phyloP scores from a whole-genome alignment of 2,329 filamentous ascomycete species.

The Plenodomus lindquistii region DNA sequence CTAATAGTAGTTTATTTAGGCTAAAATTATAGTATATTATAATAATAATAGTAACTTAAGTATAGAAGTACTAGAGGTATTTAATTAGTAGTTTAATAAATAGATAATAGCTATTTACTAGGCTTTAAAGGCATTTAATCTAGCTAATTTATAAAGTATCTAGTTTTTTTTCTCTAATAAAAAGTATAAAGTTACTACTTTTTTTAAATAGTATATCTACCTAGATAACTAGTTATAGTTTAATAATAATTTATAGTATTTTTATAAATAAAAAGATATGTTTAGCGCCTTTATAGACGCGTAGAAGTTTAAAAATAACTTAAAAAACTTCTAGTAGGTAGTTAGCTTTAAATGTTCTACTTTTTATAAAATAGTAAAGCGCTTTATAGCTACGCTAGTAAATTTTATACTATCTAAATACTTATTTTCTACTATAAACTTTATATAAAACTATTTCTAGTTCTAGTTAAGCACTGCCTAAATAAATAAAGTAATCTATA shows the following conservation, averaged over 20 bases:
- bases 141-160: not conserved
- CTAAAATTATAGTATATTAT: not conserved
- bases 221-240: not conserved
- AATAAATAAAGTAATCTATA: not conserved
- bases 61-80: not conserved
- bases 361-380: not conserved
- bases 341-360: not conserved
- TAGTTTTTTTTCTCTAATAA: not conserved
- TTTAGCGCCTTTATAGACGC: not conserved
- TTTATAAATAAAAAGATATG: not conserved
- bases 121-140: not conserved
- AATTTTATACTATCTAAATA: not conserved
- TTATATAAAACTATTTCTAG: not conserved
- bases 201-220: not conserved
- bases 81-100: not conserved
- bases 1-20: not conserved
- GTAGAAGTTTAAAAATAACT: not conserved
- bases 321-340: not conserved
- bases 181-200: not conserved
- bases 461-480: not conserved
- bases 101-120: not conserved
- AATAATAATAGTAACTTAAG: not conserved
- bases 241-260: not conserved
- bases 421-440: not conserved
- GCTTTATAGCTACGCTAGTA: not conserved